These are phyloP conservation scores for Saccharomyces mikatae DNA, from an alignment of 805 yeast genomes.

Conservation along the genomic window DNA sequence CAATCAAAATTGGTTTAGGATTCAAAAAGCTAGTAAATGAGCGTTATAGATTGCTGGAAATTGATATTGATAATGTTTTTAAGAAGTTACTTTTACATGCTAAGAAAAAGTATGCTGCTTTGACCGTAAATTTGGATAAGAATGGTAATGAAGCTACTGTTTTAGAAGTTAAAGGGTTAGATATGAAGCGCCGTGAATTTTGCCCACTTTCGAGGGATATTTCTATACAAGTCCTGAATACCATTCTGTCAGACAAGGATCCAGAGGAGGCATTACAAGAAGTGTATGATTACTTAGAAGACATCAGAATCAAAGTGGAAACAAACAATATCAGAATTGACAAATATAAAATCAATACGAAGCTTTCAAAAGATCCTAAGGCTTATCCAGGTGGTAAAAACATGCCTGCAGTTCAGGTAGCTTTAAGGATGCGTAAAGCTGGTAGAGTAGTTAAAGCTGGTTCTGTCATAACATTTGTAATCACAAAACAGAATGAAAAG, in stretches of 20 bases:
- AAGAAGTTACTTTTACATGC: constrained; percentile 77
- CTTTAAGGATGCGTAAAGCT: constrained; percentile 65
- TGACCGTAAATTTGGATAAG: constrained; percentile 47
- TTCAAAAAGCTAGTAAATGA: constrained; percentile 84
- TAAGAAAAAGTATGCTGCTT: constrained; percentile 96
- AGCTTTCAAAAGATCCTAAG: constrained; percentile 79
- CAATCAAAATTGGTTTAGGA: constrained; percentile 72
- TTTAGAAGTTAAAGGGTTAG: constrained; percentile 91
- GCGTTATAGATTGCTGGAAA: constrained; percentile 77
- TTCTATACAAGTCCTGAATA: constrained; percentile 64
- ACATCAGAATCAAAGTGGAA: constrained; percentile 48
- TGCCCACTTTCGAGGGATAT: constrained; percentile 88
- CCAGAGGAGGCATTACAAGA: constrained; percentile 68
- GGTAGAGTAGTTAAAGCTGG: constrained; percentile 88
- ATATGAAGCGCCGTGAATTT: constrained; percentile 93
- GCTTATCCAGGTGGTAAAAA: constrained; percentile 74
- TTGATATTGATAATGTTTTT: constrained; percentile 91
- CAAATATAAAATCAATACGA: constrained; percentile 75
- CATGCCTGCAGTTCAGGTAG: constrained; percentile 89
- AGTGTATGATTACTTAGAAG: constrained; percentile 64
- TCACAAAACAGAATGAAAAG: constrained; percentile 43
- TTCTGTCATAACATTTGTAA: constrained; percentile 79
- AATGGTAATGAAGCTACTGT: constrained; percentile 49
- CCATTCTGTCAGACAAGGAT: constrained; percentile 63
- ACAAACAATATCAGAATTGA: constrained; percentile 54